Evolutionary conservation across 2,329 filamentous ascomycete species (phyloP), one percentile per base, ranked within the genome.

Genomic region (Aspergillus pseudoterreus): DNA sequence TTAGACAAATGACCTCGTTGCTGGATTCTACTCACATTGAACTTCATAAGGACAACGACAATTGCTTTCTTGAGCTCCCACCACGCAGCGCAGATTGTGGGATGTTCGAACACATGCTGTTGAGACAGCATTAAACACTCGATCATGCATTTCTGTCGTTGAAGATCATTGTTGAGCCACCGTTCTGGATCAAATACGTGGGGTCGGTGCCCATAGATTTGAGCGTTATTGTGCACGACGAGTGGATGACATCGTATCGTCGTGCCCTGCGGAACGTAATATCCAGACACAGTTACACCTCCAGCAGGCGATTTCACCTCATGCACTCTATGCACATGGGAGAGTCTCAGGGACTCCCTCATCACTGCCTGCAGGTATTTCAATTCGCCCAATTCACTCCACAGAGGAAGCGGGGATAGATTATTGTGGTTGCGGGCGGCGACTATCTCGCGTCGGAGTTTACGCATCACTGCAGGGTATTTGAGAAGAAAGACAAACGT

Each of bases 291-390:
- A 5, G n/a, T 19, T 2, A 42, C 39, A 11, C 46, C 36, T 11
- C 24, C 49, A 5, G 32, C 4, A 5, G 56, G 43, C 2, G 50
- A n/a, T 12, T n/a, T 9, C 2, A 52, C 36, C 32, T 52, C 45
- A 5, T 36, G 36, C 9, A 42, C 19, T 3, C 41, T 33, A 3
- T 4, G 17, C 3, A 30, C 12, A 14, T 19, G 15, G 27, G 50
- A 19, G 2, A 49, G 30, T n/a, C 59, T 51, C 45, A 57, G 46
- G 4, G 53, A 48, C 42, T 60, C 59, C 24, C 57, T 62, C 38
- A 60, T 41, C 1, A 56, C 50, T 14, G 59, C 56, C 4, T 59
- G 52, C 4, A 62, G 49, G 24, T 59, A 59, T 9, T 36, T 32
- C 4, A 58, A 33, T 1, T 43, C 22, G 9, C 10, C 11, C 3